These are phyloP conservation scores for Lentinula sp. DNA, from an alignment of 768 basidiomycete genomes.

Conservation along the genomic window DNA sequence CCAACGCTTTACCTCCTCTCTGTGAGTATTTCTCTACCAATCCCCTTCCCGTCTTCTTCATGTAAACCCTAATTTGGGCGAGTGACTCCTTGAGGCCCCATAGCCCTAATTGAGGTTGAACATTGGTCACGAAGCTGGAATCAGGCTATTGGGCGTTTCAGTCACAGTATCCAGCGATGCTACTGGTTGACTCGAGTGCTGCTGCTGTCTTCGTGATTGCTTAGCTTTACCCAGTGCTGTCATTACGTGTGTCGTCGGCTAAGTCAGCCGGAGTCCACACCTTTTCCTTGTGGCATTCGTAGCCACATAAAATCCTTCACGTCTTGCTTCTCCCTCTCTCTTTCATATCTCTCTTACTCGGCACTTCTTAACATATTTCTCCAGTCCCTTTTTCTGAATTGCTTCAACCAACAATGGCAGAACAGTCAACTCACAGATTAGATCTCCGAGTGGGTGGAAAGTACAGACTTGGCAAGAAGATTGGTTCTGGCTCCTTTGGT, in stretches of 20 bases:
- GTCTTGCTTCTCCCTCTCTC: neutral
- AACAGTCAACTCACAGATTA: constrained; percentile 62
- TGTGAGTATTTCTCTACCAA: constrained; percentile 17
- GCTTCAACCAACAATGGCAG: constrained; percentile 52
- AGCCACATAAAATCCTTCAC: constrained; percentile 14
- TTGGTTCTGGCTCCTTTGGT: constrained; percentile 98
- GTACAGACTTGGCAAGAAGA: constrained; percentile 98
- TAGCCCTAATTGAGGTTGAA: neutral
- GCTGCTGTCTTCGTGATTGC: neutral
- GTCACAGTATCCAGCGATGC: too few species aligned
- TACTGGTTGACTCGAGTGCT: neutral
- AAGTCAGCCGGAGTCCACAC: constrained; percentile 8
- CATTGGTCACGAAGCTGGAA: neutral
- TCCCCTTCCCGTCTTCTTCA: neutral
- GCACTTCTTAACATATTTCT: constrained; percentile 8
- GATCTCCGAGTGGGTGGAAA: constrained; percentile 90
- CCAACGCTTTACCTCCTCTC: constrained; percentile 9
- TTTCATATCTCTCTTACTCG: constrained; percentile 1
- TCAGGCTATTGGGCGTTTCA: neutral
- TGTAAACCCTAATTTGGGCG: neutral
- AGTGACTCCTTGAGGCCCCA: neutral
- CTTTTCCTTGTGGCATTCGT: constrained; percentile 13
- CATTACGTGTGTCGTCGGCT: constrained; percentile 7
- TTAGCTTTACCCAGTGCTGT: neutral
- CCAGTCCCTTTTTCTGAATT: constrained; percentile 9